Conservation (phyloP, 768 basidiomycete genomes). For the Tulasnella sp. region DNA sequence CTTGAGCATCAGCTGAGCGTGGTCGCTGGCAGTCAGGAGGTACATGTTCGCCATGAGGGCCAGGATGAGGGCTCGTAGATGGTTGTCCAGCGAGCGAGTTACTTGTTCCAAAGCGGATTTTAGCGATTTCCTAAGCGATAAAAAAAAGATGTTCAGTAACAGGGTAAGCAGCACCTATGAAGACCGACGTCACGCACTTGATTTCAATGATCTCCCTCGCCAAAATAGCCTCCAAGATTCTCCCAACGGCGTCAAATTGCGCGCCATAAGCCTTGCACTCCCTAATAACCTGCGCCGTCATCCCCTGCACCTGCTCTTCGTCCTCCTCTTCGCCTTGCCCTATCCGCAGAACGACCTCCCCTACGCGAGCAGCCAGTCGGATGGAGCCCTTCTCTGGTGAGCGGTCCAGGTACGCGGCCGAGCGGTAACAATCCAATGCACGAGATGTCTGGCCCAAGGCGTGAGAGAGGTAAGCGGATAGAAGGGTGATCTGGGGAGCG, state of each 20-base stretch:
- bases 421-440: constrained; percentile 59
- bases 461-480: constrained; percentile 72
- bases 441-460: constrained; percentile 51
- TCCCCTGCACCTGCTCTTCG: background rate
- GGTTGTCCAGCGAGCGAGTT: constrained; percentile 60
- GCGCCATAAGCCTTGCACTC: constrained; percentile 44
- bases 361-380: constrained; percentile 48
- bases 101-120: constrained; percentile 58
- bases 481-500: constrained; percentile 59
- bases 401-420: constrained; percentile 51
- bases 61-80: constrained; percentile 65
- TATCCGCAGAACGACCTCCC: constrained; percentile 51
- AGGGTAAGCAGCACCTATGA: constrained; percentile 20
- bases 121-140: constrained; percentile 49
- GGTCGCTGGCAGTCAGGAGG: constrained; percentile 62
- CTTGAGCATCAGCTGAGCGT: constrained; percentile 60
- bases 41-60: constrained; percentile 68
- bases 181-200: constrained; percentile 44
- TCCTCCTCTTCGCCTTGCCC: constrained; percentile 35
- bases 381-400: constrained; percentile 40
- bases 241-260: constrained; percentile 19
- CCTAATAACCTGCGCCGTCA: constrained; percentile 40
- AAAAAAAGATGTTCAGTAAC: background rate
- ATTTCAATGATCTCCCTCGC: constrained; percentile 52
- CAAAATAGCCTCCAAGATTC: constrained; percentile 25